Conservation (phyloP, 306 rosid genomes). For the Adenanthera pavonina region DNA sequence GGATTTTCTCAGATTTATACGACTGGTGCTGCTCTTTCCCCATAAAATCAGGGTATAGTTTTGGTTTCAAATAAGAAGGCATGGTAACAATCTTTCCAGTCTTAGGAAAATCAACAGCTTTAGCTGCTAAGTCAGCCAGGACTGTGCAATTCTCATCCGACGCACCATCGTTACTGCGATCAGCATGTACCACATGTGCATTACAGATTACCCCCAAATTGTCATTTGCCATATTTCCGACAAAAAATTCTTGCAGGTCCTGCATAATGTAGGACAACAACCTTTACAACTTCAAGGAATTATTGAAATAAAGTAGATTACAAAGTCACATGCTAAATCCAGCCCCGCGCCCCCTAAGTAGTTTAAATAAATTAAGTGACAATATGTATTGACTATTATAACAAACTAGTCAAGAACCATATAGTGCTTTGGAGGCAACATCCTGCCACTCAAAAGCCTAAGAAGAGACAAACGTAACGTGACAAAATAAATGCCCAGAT, state of each 20-base stretch:
- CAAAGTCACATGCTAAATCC: no score
- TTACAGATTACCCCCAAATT: constrained; percentile 78
- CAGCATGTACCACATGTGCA: constrained; percentile 98
- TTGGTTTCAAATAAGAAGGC: constrained; percentile 74
- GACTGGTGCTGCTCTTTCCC: constrained; percentile 75
- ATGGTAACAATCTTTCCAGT: constrained; percentile 72
- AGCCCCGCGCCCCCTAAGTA: neutral
- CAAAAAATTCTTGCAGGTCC: constrained; percentile 71
- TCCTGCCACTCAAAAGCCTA: no score
- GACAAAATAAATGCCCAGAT: no score
- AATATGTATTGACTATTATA: neutral
- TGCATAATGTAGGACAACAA: constrained; percentile 50
- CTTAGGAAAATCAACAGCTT: constrained; percentile 91
- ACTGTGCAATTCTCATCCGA: constrained; percentile 64
- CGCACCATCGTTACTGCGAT: constrained; percentile 73
- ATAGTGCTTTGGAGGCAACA: no score
- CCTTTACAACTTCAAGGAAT: constrained; percentile 1
- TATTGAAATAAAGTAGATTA: neutral
- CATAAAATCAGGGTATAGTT: constrained; percentile 88
- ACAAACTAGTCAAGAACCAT: no score
- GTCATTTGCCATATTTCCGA: constrained; percentile 76
- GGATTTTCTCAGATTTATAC: constrained; percentile 71
- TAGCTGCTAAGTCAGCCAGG: constrained; percentile 84
- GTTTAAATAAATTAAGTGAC: neutral
- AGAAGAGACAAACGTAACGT: no score